A percentile compares a stretch with the other conserved stretches of the same genome.
Evolutionary conservation across 1,284 basidiomycete species (phyloP).

Genomic region (Cutaneotrichosporon dermatis): DNA sequence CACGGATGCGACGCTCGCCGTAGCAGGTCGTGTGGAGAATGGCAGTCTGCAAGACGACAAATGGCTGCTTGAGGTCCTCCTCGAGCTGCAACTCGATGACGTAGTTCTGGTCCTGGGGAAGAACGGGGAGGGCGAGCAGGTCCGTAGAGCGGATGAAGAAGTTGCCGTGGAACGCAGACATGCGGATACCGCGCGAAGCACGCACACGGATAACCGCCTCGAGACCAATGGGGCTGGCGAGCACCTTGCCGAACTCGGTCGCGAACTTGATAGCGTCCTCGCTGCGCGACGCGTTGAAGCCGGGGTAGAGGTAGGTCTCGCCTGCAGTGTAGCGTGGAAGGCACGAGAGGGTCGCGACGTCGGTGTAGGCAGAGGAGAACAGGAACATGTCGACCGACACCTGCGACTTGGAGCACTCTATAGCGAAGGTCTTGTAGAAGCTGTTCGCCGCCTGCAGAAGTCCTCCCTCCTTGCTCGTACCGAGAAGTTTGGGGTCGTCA

Average conservation of each 20-base stretch:
- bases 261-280: conserved; percentile 98
- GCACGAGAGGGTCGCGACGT: conserved; percentile 75
- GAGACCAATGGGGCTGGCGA: conserved; percentile 91
- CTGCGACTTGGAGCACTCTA: conserved; percentile 95
- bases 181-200: conserved; percentile 86
- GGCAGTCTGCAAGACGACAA: conserved; percentile 94
- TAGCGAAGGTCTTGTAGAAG: conserved; percentile 99
- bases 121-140: conserved; percentile 90
- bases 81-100: conserved; percentile 96
- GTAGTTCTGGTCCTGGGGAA: conserved; percentile 94
- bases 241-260: conserved; percentile 88
- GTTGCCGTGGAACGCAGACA: conserved; percentile 98
- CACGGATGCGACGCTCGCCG: conserved; percentile 92
- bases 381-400: conserved; percentile 99
- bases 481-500: conserved; percentile 93
- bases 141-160: conserved; percentile 99
- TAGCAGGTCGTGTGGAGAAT: conserved; percentile 96
- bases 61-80: conserved; percentile 85
- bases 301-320: conserved; percentile 97
- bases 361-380: conserved; percentile 87
- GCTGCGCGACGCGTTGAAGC: conserved; percentile 87
- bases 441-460: conserved; percentile 81
- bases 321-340: conserved; percentile 97
- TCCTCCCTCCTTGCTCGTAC: conserved; percentile 87
- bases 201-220: conserved; percentile 98